Conservation (phyloP, 1,284 basidiomycete genomes). For the Moesziomyces globuligerus region DNA sequence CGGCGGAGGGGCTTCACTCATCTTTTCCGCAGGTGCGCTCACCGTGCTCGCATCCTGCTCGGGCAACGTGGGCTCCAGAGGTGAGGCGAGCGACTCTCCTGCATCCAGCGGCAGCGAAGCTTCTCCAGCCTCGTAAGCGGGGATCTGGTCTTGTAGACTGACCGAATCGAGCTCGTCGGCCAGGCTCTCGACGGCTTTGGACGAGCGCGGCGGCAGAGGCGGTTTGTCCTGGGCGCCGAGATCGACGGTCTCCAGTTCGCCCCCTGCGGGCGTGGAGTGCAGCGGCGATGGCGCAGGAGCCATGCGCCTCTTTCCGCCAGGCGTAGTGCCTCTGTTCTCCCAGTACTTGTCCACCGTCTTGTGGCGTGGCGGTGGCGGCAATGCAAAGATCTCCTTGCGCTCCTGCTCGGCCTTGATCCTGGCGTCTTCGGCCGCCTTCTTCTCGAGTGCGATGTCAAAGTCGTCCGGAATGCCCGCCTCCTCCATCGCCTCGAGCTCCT, state of each 20-base stretch:
- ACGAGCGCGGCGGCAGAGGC: conserved; percentile 7
- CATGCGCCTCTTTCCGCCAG: conserved; percentile 21
- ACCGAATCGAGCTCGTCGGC: conserved; percentile 10
- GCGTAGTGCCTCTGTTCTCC: conserved; percentile 7
- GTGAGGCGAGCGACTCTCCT: not conserved
- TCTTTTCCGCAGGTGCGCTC: not conserved
- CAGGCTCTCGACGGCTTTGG: conserved; percentile 1
- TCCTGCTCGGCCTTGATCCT: conserved; percentile 20
- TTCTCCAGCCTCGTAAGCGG: conserved; percentile 9
- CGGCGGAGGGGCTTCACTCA: not conserved
- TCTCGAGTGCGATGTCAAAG: conserved; percentile 54
- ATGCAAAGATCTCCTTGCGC: conserved; percentile 37
- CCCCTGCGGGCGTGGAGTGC: not conserved
- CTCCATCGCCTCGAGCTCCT: conserved; percentile 63
- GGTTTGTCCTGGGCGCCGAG: conserved; percentile 15
- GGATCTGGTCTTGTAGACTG: conserved; percentile 1
- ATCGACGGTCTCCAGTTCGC: conserved; percentile 20
- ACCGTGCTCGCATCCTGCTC: too few relatives aligned
- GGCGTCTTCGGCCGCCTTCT: conserved; percentile 30
- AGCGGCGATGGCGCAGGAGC: conserved; percentile 21
- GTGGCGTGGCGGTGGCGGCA: conserved; percentile 55
- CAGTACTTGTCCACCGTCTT: conserved; percentile 35
- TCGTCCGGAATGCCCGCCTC: conserved; percentile 63
- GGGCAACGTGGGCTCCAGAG: too few relatives aligned
- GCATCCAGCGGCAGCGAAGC: conserved; percentile 6